A percentile compares a stretch with the other conserved stretches of the same genome.
phyloP scores from a whole-genome alignment of 352 stramenopile genomes.

The Pythium aristosporum region DNA sequence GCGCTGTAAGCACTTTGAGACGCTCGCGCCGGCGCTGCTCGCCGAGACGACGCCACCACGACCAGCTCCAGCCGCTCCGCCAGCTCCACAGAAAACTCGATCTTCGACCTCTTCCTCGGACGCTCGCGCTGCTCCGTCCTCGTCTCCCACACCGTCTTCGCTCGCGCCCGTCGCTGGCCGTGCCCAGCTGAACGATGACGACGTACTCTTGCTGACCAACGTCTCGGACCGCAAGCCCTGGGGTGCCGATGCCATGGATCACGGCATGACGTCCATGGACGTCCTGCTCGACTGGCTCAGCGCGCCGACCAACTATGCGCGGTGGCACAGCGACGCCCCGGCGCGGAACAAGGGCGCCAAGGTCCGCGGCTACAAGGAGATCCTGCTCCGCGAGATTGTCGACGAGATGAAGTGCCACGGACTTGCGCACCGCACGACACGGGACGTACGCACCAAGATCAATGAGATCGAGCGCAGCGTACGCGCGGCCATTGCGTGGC shows the following conservation, averaged over 20 bases:
- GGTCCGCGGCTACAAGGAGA: constrained; percentile 5
- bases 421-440: constrained; percentile 9
- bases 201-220: neutral
- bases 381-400: constrained; percentile 13
- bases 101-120: too few relatives aligned
- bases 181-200: neutral
- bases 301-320: constrained; percentile 8
- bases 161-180: neutral
- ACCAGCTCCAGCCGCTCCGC: neutral
- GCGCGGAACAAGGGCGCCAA: neutral
- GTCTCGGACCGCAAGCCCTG: constrained; percentile 1
- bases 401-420: constrained; percentile 8
- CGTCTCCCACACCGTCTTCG: neutral
- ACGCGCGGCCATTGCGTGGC: constrained; percentile 13
- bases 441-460: constrained; percentile 22
- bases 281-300: constrained; percentile 17
- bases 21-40: constrained; percentile 9
- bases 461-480: constrained; percentile 19
- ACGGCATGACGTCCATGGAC: constrained; percentile 6
- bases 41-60: neutral
- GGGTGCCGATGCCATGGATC: constrained; percentile 6
- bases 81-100: too few relatives aligned
- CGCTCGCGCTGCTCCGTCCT: neutral
- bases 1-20: constrained; percentile 4
- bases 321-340: constrained; percentile 8